Evolutionary conservation across 495 filamentous ascomycete genomes (phyloP), one percentile per base, ranked within the genome.

Genomic region (Hypoxylon subgilvum): DNA sequence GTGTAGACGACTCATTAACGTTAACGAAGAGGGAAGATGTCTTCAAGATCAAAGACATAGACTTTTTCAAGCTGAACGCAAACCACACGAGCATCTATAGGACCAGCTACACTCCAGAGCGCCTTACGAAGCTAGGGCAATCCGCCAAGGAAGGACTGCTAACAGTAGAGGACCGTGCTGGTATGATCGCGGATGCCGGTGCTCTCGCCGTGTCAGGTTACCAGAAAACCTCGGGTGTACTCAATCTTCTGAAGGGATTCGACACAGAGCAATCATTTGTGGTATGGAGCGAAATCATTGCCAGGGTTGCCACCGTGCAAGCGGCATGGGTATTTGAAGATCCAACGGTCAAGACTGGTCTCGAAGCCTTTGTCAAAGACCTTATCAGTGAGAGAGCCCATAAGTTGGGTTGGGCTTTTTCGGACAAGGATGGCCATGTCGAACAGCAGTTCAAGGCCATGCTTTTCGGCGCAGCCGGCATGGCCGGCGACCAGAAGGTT

Each of bases 121-220:
- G 88, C 10, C 76, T 90, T 18, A 76, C 79, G 57, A 88, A 89
- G 72, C 82, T 91, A 23, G 88, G 88, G n/a, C 73, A 90, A 68
- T 90, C 91, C 40, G 90, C 91, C n/a, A 91, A 87, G 71, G 74
- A 88, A 12, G 91, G 90, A 1, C 78, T 93, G n/a, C 78, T 98
- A 31, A 89, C 83, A n/a, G 89, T 94, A 25, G 90, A 96, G 72
- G 93, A 97, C 69, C 86, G 93, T 41, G 91, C 92, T 38, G 94
- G 94, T 68, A 91, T 98, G 88, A 88, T 98, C 60, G 92, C 92
- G 22, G 94, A 98, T 70, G 90, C 94, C 8, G 92, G 92, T 61
- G 91, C 94, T 35, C 79, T 98, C 60, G 89, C 93, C 48, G 81
- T 89, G 4, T 92, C 91, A 12, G 93, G 93, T 22, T 96, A 94